Base-by-base conservation (phyloP, 108 stramenopile species). In the Aurantiochytrium sp. region DNA sequence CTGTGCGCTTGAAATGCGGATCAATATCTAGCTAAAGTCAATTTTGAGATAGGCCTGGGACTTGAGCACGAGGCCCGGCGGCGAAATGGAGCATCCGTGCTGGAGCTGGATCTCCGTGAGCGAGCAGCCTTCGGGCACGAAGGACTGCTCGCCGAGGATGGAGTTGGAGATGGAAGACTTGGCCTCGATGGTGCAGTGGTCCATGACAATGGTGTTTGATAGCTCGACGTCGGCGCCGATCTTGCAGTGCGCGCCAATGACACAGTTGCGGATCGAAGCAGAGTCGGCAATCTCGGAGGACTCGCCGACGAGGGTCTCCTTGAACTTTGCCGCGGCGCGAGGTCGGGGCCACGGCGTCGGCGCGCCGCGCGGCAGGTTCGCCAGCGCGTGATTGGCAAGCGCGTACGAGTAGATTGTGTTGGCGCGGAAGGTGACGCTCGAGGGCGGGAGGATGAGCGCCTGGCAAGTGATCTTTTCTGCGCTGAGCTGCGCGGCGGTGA, bases 121-220 rank as follows among this genome's bases (percentile, higher is more conserved):
- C n/a, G 39, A 48, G 73, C 73, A 81, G 50, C 45, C 45, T 24
- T 41, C 45, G 10, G 39, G 42, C 10, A 81, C 45, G 12, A 48
- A 48, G n/a, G 42, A 48, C 1, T 81, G 39, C 30, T 41, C 42
- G 6, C 73, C 73, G 32, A 81, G 39, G 39, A 81, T 81, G 4
- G 42, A 48, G 73, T 48, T 24, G 24, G 6, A 24, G 32, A 81
- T 81, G 45, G 45, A 41, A 0, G 19, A 12, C 19, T 81, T 48
- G 39, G 73, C 73, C 30, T 48, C 73, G 24, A 81, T 81, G 73
- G 73, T 81, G 73, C 73, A 81, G 45, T 81, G 73, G 24, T 81
- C 73, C 73, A 81, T 81, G 42, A 81, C 24, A n/a, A 81, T 24
- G 12, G 42, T 48, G 4, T 81, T 81, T 6, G 42, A 48, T 6